Conservation (phyloP, 2,329 filamentous ascomycete species). For the Escovopsis sp. region DNA sequence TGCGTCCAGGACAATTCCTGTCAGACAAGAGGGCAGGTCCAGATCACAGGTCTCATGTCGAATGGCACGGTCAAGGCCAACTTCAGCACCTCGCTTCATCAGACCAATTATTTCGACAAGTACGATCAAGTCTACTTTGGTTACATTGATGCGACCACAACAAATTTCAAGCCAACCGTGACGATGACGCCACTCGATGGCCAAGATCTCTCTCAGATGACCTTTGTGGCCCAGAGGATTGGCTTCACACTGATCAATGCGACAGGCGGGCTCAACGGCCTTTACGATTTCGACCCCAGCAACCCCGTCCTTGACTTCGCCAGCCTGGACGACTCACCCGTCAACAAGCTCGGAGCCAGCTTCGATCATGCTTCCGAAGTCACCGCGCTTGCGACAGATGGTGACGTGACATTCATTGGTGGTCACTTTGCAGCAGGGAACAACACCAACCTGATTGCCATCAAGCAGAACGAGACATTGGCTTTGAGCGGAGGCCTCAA, state of each 20-base stretch:
- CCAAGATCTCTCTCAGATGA: conserved; percentile 47
- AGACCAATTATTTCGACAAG: conserved; percentile 94
- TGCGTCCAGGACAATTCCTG: conserved; percentile 73
- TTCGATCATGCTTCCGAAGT: conserved; percentile 56
- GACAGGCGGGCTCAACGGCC: conserved; percentile 69
- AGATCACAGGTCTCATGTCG: conserved; percentile 61
- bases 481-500: conserved; percentile 63
- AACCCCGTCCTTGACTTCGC: conserved; percentile 36
- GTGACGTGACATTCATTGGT: conserved; percentile 57
- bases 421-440: conserved; percentile 60
- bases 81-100: conserved; percentile 53
- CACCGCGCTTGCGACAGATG: conserved; percentile 48
- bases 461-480: conserved; percentile 50
- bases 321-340: conserved; percentile 54
- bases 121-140: conserved; percentile 88
- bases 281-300: conserved; percentile 74
- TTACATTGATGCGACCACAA: conserved; percentile 59
- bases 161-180: conserved; percentile 64
- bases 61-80: conserved; percentile 29
- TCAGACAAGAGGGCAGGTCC: conserved; percentile 60
- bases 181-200: conserved; percentile 57
- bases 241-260: conserved; percentile 62
- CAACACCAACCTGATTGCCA: conserved; percentile 62
- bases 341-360: conserved; percentile 60
- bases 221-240: conserved; percentile 80